Evolutionary conservation across 805 yeast species (phyloP).

Genomic region (Schizosaccharomyces cryophilus): DNA sequence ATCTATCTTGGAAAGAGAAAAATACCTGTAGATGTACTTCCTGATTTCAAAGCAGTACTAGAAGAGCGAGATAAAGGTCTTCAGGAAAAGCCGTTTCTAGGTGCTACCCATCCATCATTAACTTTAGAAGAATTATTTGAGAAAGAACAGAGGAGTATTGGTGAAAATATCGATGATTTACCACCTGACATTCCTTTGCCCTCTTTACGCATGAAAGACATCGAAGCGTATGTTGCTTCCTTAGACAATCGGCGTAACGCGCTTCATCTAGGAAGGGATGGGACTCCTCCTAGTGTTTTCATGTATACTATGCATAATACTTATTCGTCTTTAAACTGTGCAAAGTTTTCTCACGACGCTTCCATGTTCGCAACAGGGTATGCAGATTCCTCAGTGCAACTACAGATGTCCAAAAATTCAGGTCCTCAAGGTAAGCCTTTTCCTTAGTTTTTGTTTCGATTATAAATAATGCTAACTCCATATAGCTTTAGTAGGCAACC

Average conservation of each 20-base stretch:
- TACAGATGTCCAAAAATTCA: slow-evolving; percentile 59
- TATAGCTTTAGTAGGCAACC: neutral
- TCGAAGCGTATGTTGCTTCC: slow-evolving; percentile 50
- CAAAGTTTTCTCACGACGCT: slow-evolving; percentile 71
- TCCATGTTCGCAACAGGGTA: slow-evolving; percentile 81
- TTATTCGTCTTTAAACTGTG: slow-evolving; percentile 60
- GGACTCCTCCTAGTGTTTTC: slow-evolving; percentile 78
- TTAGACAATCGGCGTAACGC: slow-evolving; percentile 64
- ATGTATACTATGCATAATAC: slow-evolving; percentile 97
- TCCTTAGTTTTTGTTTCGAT: no score
- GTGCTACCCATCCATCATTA: neutral
- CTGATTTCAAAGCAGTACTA: slow-evolving; percentile 9
- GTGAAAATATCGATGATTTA: slow-evolving; percentile 29
- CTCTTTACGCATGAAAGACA: slow-evolving; percentile 52
- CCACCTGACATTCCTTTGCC: slow-evolving; percentile 73
- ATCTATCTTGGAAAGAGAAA: slow-evolving; percentile 70
- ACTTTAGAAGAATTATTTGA: neutral
- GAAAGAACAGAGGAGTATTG: slow-evolving; percentile 15
- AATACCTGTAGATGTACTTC: slow-evolving; percentile 59
- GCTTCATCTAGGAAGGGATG: slow-evolving; percentile 47
- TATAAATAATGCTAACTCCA: no score
- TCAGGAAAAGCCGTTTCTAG: slow-evolving; percentile 27
- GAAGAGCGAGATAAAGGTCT: slow-evolving; percentile 39
- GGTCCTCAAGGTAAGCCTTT: neutral
- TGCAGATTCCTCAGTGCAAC: slow-evolving; percentile 67